Evolutionary conservation across 768 basidiomycete species (phyloP).

Genomic region (Agaricus blazei): DNA sequence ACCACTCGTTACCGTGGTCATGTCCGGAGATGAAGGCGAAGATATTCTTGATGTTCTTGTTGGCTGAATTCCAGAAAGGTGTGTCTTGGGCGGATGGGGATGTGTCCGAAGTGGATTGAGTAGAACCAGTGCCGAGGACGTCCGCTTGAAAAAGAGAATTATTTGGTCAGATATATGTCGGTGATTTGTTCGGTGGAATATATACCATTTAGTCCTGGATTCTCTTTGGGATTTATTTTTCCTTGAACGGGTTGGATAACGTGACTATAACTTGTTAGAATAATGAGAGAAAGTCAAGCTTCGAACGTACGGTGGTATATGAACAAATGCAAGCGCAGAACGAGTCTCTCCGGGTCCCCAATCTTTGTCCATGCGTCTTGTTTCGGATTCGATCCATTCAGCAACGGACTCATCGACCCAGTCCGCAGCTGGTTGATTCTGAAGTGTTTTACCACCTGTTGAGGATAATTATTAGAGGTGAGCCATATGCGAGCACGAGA

Average conservation of each 20-base stretch:
- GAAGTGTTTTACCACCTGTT: slow-evolving; percentile 46
- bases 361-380: slow-evolving; percentile 42
- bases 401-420: slow-evolving; percentile 67
- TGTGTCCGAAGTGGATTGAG: slow-evolving; percentile 45
- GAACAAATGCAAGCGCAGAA: slow-evolving; percentile 65
- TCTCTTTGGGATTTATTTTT: slow-evolving; percentile 25
- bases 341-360: slow-evolving; percentile 54
- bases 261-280: slow-evolving; percentile 21
- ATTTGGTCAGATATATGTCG: background rate
- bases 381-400: slow-evolving; percentile 54
- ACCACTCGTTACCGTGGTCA: slow-evolving; percentile 81
- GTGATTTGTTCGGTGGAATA: background rate
- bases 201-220: slow-evolving; percentile 41
- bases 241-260: slow-evolving; percentile 31
- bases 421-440: slow-evolving; percentile 43
- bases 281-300: background rate
- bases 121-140: slow-evolving; percentile 38
- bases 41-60: slow-evolving; percentile 54
- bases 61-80: slow-evolving; percentile 60
- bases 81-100: slow-evolving; percentile 40
- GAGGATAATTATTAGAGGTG: background rate
- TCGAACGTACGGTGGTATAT: slow-evolving; percentile 62
- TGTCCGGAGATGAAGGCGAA: slow-evolving; percentile 69
- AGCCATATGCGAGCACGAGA: background rate
- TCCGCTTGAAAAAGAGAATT: slow-evolving; percentile 37